These are phyloP conservation scores for Candida gorgasii DNA, from an alignment of 805 yeast genomes.

Conservation along the genomic window DNA sequence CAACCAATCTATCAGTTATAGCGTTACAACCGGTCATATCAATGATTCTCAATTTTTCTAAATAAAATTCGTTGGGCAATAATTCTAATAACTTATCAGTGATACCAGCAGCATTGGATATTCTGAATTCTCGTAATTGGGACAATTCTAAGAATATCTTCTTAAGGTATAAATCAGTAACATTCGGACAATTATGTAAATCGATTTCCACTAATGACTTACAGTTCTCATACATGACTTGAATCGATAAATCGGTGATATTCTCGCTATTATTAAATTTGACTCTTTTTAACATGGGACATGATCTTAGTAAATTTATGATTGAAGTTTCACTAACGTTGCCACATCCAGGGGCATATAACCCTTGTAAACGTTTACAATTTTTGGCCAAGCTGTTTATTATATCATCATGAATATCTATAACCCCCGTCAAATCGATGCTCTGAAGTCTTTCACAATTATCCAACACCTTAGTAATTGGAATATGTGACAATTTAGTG, in stretches of 20 bases:
- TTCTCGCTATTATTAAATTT: constrained; percentile 72
- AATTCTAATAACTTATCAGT: constrained; percentile 64
- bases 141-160: constrained; percentile 59
- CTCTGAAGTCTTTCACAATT: constrained; percentile 76
- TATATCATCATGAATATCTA: constrained; percentile 63
- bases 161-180: constrained; percentile 64
- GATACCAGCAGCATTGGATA: constrained; percentile 69
- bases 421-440: constrained; percentile 82
- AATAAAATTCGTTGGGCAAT: constrained; percentile 47
- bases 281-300: constrained; percentile 78
- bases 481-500: constrained; percentile 55
- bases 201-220: constrained; percentile 86
- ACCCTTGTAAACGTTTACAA: constrained; percentile 81
- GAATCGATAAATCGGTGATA: constrained; percentile 64
- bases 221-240: constrained; percentile 66
- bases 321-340: constrained; percentile 69
- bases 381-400: constrained; percentile 64
- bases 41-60: constrained; percentile 73
- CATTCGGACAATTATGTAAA: constrained; percentile 74
- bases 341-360: constrained; percentile 84
- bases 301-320: constrained; percentile 53
- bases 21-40: constrained; percentile 84
- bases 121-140: constrained; percentile 81
- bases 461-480: constrained; percentile 61
- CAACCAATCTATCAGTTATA: constrained; percentile 78